phyloP scores from a whole-genome alignment of 1,284 basidiomycete species.

The Hymenochaete sp. region DNA sequence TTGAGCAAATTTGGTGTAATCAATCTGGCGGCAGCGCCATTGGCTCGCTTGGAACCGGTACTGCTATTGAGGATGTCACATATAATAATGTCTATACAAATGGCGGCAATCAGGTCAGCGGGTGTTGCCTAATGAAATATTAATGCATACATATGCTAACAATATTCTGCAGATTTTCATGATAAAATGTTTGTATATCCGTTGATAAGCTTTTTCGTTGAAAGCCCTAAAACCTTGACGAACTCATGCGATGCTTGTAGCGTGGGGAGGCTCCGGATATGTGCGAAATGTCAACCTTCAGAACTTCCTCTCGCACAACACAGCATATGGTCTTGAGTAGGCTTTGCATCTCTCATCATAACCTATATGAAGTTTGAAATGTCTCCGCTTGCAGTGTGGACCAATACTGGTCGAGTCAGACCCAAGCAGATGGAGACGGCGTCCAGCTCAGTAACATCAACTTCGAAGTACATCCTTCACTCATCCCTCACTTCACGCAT shows the following conservation, averaged over 20 bases:
- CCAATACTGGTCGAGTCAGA: constrained; percentile 24
- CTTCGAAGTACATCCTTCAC: constrained; percentile 21
- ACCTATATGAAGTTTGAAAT: no score
- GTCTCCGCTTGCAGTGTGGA: no score
- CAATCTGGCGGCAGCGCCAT: constrained; percentile 29
- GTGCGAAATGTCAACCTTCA: constrained; percentile 29
- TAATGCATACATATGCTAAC: constrained; percentile 29
- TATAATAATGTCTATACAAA: constrained; percentile 28
- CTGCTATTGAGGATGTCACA: constrained; percentile 27
- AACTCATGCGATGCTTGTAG: no score
- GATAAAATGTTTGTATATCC: constrained; percentile 33
- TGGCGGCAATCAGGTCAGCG: background rate
- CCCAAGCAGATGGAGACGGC: constrained; percentile 23
- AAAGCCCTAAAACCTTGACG: no score
- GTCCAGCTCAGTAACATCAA: constrained; percentile 27
- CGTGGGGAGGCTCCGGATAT: constrained; percentile 28
- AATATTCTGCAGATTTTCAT: constrained; percentile 31
- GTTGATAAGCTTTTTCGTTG: no score
- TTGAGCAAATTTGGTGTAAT: constrained; percentile 34
- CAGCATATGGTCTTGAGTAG: constrained; percentile 31
- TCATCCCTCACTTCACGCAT: no score
- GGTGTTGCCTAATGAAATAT: no score
- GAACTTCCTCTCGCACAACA: constrained; percentile 28
- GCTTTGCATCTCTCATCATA: no score
- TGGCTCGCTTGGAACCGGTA: constrained; percentile 28